These are phyloP conservation scores for Thalassiosira hispida DNA, from an alignment of 352 stramenopile genomes.

Conservation along the genomic window DNA sequence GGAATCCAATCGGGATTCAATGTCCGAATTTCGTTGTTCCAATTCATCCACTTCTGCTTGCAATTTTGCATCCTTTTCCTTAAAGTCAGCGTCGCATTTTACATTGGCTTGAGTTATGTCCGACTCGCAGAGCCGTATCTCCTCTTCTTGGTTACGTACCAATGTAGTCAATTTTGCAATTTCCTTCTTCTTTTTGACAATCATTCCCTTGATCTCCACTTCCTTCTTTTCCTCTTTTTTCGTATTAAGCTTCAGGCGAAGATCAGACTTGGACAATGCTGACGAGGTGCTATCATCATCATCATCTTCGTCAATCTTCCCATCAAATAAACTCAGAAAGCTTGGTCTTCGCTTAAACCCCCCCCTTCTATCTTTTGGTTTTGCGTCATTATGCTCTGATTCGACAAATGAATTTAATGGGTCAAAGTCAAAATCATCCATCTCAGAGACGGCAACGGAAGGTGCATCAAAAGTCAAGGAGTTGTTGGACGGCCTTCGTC, in stretches of 20 bases:
- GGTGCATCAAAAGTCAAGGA: neutral
- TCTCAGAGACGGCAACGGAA: neutral
- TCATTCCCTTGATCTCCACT: slow-evolving; percentile 4
- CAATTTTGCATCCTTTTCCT: slow-evolving; percentile 9
- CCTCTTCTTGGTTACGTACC: slow-evolving; percentile 28
- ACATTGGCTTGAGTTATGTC: slow-evolving; percentile 12
- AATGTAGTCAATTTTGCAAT: slow-evolving; percentile 3
- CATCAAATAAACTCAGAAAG: slow-evolving; percentile 35
- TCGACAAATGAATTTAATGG: slow-evolving; percentile 4
- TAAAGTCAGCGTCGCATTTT: neutral
- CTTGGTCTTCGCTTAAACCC: slow-evolving; percentile 9
- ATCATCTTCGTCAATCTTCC: slow-evolving; percentile 13
- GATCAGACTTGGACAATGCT: neutral
- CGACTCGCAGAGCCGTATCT: slow-evolving; percentile 9
- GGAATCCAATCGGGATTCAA: slow-evolving; percentile 11
- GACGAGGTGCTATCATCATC: slow-evolving; percentile 1
- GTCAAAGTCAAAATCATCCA: slow-evolving; percentile 40
- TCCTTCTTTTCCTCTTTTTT: neutral
- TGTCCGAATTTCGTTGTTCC: slow-evolving; percentile 4
- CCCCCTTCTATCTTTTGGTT: neutral
- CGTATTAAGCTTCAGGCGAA: neutral
- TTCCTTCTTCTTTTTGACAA: slow-evolving; percentile 21
- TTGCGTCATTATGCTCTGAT: neutral
- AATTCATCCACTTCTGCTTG: slow-evolving; percentile 16
- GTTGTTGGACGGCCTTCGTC: too few relatives aligned